A percentile compares a stretch with the other conserved stretches of the same genome.
Evolutionary conservation across 441 rosid genomes (phyloP).

Genomic region (Eugenia klotzschiana): DNA sequence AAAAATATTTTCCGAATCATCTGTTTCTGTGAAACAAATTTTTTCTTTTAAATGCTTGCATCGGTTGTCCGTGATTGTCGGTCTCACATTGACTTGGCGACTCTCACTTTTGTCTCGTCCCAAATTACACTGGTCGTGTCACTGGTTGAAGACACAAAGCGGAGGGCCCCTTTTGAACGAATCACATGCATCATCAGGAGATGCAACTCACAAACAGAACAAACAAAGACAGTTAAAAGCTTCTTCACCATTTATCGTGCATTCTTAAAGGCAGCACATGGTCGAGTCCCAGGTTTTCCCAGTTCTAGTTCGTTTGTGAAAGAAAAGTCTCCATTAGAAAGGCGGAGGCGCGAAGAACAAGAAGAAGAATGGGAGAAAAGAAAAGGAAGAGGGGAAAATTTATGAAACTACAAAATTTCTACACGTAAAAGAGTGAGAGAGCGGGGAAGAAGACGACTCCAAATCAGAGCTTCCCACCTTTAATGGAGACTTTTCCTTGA

Average conservation of each 20-base stretch:
- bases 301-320: not conserved
- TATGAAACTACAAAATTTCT: not conserved
- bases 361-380: not conserved
- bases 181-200: not conserved
- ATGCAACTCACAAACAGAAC: not conserved
- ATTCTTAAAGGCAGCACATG: not conserved
- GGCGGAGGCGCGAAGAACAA: not conserved
- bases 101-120: not conserved
- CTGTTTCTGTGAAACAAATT: too few species aligned
- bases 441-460: not conserved
- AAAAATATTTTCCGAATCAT: too few species aligned
- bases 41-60: too few species aligned
- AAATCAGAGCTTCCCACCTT: not conserved
- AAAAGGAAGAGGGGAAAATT: not conserved
- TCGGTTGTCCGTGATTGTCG: not conserved
- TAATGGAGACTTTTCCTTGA: not conserved
- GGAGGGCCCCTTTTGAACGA: not conserved
- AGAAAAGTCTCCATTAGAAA: not conserved
- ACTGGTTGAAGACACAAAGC: not conserved
- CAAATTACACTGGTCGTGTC: not conserved
- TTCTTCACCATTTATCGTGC: not conserved
- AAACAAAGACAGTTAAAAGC: not conserved
- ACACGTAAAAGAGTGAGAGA: not conserved
- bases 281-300: not conserved
- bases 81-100: not conserved